Conservation (phyloP, 768 basidiomycete genomes). For the Neoboletus magnificus region DNA sequence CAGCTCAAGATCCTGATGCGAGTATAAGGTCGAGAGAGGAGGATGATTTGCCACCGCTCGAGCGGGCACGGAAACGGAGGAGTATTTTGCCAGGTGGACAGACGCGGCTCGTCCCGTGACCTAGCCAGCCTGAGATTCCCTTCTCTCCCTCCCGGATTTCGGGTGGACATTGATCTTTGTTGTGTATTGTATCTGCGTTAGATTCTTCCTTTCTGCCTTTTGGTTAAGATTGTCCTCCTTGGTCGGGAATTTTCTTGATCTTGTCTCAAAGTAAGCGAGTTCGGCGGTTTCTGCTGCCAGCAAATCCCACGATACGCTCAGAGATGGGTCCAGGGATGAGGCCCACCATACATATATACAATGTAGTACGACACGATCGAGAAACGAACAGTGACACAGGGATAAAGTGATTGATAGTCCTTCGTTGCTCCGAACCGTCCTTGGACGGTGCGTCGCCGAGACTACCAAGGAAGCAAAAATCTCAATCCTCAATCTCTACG, state of each 20-base stretch:
- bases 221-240: not conserved
- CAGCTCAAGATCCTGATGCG: constrained; percentile 25
- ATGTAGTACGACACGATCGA: not conserved
- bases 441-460: not conserved
- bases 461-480: not conserved
- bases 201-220: not conserved
- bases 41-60: constrained; percentile 64
- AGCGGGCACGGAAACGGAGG: constrained; percentile 57
- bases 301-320: not conserved
- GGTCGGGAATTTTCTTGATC: not conserved
- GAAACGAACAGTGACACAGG: not conserved
- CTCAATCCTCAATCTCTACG: constrained; percentile 1
- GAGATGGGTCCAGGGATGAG: not conserved
- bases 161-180: not conserved
- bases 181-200: constrained; percentile 3
- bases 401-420: not conserved
- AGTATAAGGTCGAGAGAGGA: constrained; percentile 39
- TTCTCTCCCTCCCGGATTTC: not conserved
- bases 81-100: constrained; percentile 35
- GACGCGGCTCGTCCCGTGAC: constrained; percentile 20
- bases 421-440: not conserved
- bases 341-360: too few species aligned
- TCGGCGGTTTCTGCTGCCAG: not conserved
- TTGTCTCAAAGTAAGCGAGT: not conserved
- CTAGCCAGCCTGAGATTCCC: not conserved